Evolutionary conservation across 495 filamentous ascomycete species (phyloP), one percentile per base, ranked within the genome.

Genomic region (Penicillium parvum): DNA sequence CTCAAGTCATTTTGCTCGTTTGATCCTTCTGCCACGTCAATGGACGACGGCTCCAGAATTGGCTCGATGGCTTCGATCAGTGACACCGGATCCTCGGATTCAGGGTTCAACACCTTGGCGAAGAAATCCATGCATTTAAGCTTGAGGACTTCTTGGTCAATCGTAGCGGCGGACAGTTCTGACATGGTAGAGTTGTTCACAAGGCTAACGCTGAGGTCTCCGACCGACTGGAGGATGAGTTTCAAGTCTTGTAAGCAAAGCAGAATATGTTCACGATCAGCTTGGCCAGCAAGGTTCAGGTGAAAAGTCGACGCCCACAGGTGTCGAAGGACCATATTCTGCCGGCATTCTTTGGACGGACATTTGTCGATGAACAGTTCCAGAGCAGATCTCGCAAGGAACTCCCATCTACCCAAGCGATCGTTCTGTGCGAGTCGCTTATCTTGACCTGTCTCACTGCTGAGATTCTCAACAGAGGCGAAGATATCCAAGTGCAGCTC

Each of bases 61-160:
- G 94, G 92, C 52, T 99, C 94, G 22, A 99, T 71, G 26, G 79
- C 92, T 50, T 96, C 89, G 50, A 99, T 95, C 3, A 95, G 75
- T 7, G 80, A 77, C 4, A 87, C 74, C 0, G 92, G 84, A 54
- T 95, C 81, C 25, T 78, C 78, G 22, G 77, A 65, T 28, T 81
- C 73, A 17, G 75, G 61, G 38, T 69, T 72, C 50, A 96, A 96
- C 1, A 99, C 78, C 20, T 80, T 84, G 45, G 85, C 72, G 65
- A 99, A 97, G 64, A 96, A 97, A 54, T 95, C 94, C 79, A 92
- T 90, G 0, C 90, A 97, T 10, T 86, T 95, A 10, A 97, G 71
- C 56, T 89, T 86, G 32, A 86, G 87, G 18, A 95, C 85, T 55
- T 99, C 92, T 21, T 88, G 82, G 33, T 95, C 89, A 9, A 90